phyloP scores from a whole-genome alignment of 331 rosid genomes.

The Telfairia occidentalis region DNA sequence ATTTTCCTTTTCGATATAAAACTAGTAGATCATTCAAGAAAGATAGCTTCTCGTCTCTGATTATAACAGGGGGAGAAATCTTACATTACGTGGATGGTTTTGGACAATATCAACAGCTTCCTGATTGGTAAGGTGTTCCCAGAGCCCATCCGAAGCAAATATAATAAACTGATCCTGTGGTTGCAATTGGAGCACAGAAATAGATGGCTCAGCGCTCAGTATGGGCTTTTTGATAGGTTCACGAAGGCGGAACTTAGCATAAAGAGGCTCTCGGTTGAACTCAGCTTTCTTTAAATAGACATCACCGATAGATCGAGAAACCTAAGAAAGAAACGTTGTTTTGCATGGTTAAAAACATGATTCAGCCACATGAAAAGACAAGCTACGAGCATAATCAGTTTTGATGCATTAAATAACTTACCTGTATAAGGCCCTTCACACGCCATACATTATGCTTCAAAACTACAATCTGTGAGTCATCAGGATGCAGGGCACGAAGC shows the following conservation, averaged over 20 bases:
- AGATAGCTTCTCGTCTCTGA: background rate
- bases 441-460: slow-evolving; percentile 60
- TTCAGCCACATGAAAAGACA: background rate
- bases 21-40: background rate
- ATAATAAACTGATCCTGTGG: slow-evolving; percentile 55
- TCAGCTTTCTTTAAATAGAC: slow-evolving; percentile 72
- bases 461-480: slow-evolving; percentile 60
- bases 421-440: slow-evolving; percentile 89
- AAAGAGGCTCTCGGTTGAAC: slow-evolving; percentile 48
- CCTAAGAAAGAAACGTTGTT: slow-evolving; percentile 20
- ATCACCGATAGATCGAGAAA: slow-evolving; percentile 85
- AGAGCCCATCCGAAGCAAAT: slow-evolving; percentile 77
- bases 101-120: slow-evolving; percentile 47
- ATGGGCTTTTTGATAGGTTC: slow-evolving; percentile 55
- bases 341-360: background rate
- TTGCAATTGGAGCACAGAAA: slow-evolving; percentile 37
- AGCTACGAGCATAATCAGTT: background rate
- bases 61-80: slow-evolving; percentile 11
- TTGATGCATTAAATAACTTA: slow-evolving; percentile 6
- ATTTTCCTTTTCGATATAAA: background rate
- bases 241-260: slow-evolving; percentile 39
- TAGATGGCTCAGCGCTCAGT: slow-evolving; percentile 66
- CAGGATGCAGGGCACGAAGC: slow-evolving; percentile 73
- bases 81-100: slow-evolving; percentile 57
- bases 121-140: slow-evolving; percentile 73